Evolutionary conservation across 2,329 filamentous ascomycete species (phyloP), one percentile per base, ranked within the genome.

Genomic region (Sporothrix phasma): DNA sequence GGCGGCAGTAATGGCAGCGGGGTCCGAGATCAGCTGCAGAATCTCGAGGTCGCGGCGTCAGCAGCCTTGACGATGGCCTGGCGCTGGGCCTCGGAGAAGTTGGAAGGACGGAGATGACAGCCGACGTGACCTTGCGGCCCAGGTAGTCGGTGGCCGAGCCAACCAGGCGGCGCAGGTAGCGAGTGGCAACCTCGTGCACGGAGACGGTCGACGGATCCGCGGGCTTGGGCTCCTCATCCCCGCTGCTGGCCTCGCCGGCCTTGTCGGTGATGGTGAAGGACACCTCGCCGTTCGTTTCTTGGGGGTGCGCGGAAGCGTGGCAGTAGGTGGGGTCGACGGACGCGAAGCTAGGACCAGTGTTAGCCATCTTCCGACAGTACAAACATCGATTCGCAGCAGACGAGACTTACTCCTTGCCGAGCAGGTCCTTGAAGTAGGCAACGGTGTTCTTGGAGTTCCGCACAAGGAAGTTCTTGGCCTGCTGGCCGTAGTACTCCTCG

Each of bases 311-410:
- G 64, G 92, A 95, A 71, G 91, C 88, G 76, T 97, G 93, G 82
- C 88, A 92, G 75, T 95, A 90, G 62, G 91, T 95, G 68, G 93
- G 91, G 76, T 99, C 94, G 82, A 99, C 96, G 69, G 90, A 89
- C 80, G 95, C 92, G 84, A 96, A 97, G 39, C 84, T 87, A 70
- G 43, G 26, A 11, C 1, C 10, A 41, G 19, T 63, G 51, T 37
- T 24, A 39, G 51, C 24, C 8, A 5, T 15, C 5, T 39, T n/a
- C 15, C 31, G 8, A 39, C 13, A n/a, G n/a, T 19, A 5, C 5
- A 29, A 11, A 43, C 1, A 22, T 26, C 10, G 5, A 17, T 37
- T 1, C 26, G 3, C 31, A 26, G 26, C 11, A 3, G 43, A 74
- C 2, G 19, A 13, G 22, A 67, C 84, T 66, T 86, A 95, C 89